Base-by-base conservation (phyloP, 441 rosid species). In the Erysimum pusillum region DNA sequence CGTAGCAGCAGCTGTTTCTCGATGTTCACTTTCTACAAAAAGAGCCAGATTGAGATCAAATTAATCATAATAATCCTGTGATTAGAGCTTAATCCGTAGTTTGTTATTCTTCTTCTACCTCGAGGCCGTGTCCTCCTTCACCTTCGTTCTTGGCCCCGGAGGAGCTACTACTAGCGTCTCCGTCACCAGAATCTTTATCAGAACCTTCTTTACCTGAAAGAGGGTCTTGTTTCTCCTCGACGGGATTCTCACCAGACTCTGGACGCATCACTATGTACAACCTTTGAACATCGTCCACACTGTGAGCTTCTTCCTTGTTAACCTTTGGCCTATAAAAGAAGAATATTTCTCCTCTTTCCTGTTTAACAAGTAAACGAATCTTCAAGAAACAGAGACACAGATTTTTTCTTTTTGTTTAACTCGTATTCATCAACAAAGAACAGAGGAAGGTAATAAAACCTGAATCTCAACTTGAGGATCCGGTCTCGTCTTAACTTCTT, bases 281-380 rank as follows among this genome's bases (percentile, higher is more conserved):
- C 14, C 90, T 82, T 72, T 87, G 91, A 67, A 86, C 87, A 65
- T 93, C 94, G 15, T 89, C 83, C 0, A 74, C 57, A 22, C 87
- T 45, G 66, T 81, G 92, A 38, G 86, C 89, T 71, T 86, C 89
- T 71, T 91, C 82, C 81, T 79, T 91, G 77, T 83, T 86, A 1
- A 89, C 87, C 81, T 87, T 91, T 52, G 91, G 94, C 67, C 94
- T 82, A 59, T 87, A 93, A 76, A 93, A 91, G 87, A 93, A 91
- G 84, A 82, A 88, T 76, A 93, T 91, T 51, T 91, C 94, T 57
- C 92, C 97, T 49, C 87, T 80, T 78, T 91, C 93, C 88, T 92
- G 51, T 15, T 25, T 9, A 14, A 28, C 44, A 59, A 60, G 44
- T 12, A 22, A 45, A 1, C 13, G 14, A 54, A 7, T 13, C 17